Evolutionary conservation across 306 rosid species (phyloP).

Genomic region (Trichosanthes cucumerina): DNA sequence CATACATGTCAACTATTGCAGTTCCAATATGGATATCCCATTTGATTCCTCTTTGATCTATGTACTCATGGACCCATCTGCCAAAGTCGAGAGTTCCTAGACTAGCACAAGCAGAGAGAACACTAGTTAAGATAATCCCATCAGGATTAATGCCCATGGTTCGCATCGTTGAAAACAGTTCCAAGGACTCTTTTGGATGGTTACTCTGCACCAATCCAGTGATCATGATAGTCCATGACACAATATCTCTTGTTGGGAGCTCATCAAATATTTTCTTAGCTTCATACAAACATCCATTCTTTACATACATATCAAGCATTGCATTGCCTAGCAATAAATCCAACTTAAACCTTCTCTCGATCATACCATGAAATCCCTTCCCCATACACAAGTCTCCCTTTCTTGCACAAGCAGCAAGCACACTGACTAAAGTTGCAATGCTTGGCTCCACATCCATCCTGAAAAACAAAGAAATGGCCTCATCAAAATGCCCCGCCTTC

Average conservation of each 20-base stretch:
- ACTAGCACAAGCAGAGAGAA: slow-evolving; percentile 67
- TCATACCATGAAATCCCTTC: slow-evolving; percentile 62
- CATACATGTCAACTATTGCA: slow-evolving; percentile 67
- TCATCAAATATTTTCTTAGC: slow-evolving; percentile 49
- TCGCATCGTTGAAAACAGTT: slow-evolving; percentile 48
- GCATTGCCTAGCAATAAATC: slow-evolving; percentile 54
- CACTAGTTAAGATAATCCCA: slow-evolving; percentile 47
- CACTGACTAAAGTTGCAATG: slow-evolving; percentile 48
- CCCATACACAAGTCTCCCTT: slow-evolving; percentile 37
- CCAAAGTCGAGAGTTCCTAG: slow-evolving; percentile 68
- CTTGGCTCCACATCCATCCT: slow-evolving; percentile 56
- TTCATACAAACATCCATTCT: slow-evolving; percentile 45
- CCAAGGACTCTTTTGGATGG: slow-evolving; percentile 46
- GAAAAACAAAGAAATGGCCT: slow-evolving; percentile 31
- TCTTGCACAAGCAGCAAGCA: slow-evolving; percentile 56
- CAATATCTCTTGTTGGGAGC: slow-evolving; percentile 45
- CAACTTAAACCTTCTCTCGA: slow-evolving; percentile 23
- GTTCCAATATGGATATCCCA: slow-evolving; percentile 66
- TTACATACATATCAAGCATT: slow-evolving; percentile 57
- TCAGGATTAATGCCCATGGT: slow-evolving; percentile 42
- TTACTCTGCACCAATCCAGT: slow-evolving; percentile 61
- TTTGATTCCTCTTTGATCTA: slow-evolving; percentile 37
- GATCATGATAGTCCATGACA: slow-evolving; percentile 65
- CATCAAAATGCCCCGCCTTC: slow-evolving; percentile 38
- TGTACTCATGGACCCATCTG: slow-evolving; percentile 63